phyloP scores from a whole-genome alignment of 305 asterid species.

The Stenogyne calaminthoides region DNA sequence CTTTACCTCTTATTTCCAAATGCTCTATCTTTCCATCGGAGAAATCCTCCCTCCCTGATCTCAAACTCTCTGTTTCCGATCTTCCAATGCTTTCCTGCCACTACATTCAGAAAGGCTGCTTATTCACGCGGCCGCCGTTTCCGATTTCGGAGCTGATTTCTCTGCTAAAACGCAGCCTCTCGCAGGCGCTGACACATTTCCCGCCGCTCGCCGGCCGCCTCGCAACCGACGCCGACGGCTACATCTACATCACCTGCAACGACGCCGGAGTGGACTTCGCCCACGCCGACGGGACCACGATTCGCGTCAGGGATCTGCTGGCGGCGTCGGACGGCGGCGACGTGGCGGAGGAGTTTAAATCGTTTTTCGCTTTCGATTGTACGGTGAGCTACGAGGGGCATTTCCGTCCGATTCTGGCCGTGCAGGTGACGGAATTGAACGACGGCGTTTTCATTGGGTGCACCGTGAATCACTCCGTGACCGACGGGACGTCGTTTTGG shows the following conservation, averaged over 20 bases:
- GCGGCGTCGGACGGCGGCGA: constrained; percentile 26
- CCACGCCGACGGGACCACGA: constrained; percentile 37
- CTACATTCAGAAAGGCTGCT: constrained; percentile 54
- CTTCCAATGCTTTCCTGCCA: constrained; percentile 67
- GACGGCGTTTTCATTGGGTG: constrained; percentile 58
- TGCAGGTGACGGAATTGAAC: constrained; percentile 50
- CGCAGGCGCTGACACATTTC: constrained; percentile 41
- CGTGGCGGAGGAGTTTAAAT: constrained; percentile 34
- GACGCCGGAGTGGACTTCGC: constrained; percentile 48
- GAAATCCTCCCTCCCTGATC: constrained; percentile 35
- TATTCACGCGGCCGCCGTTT: constrained; percentile 38
- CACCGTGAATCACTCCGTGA: constrained; percentile 52
- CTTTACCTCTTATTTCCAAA: constrained; percentile 36
- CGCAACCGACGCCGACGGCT: constrained; percentile 42
- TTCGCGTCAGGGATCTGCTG: constrained; percentile 36
- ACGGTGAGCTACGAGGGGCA: constrained; percentile 51
- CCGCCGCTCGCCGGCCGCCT: constrained; percentile 62
- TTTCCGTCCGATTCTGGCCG: constrained; percentile 44
- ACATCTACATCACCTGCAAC: constrained; percentile 46
- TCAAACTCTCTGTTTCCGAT: constrained; percentile 57
- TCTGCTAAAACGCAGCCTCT: constrained; percentile 28
- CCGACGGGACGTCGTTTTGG: constrained; percentile 58
- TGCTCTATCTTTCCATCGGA: constrained; percentile 40
- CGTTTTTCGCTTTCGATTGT: constrained; percentile 41
- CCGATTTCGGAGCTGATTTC: constrained; percentile 31